phyloP scores from a whole-genome alignment of 192 early-diverging fungal genomes.

The Entomortierella lignicola region DNA sequence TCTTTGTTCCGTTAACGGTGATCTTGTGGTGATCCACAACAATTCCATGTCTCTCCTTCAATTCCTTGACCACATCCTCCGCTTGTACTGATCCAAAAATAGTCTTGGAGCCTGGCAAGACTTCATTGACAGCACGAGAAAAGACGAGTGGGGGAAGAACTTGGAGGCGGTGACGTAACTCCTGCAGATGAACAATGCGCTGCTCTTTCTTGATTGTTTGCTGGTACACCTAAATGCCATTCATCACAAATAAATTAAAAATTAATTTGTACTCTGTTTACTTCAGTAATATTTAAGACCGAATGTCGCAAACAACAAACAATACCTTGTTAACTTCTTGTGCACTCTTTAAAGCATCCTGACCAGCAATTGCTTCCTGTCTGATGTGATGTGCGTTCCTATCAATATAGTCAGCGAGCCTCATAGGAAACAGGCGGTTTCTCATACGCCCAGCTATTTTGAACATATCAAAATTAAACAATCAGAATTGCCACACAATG shows the following conservation, averaged over 20 bases:
- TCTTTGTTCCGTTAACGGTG: slow-evolving; percentile 44
- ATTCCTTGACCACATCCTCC: slow-evolving; percentile 52
- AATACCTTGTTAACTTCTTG: slow-evolving; percentile 39
- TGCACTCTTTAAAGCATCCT: slow-evolving; percentile 30
- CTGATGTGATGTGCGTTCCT: slow-evolving; percentile 34
- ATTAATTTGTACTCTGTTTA: background rate
- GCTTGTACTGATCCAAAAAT: slow-evolving; percentile 54
- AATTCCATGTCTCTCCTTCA: slow-evolving; percentile 48
- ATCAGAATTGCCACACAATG: background rate
- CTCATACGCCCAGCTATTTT: slow-evolving; percentile 51
- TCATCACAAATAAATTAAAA: background rate
- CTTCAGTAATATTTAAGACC: too few species aligned
- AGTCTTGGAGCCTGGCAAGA: slow-evolving; percentile 48
- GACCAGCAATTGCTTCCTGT: slow-evolving; percentile 23
- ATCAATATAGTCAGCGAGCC: slow-evolving; percentile 45
- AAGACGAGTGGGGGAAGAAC: slow-evolving; percentile 36
- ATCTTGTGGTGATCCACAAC: slow-evolving; percentile 29
- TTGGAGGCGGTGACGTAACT: slow-evolving; percentile 39
- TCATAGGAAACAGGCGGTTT: slow-evolving; percentile 44
- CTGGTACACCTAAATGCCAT: slow-evolving; percentile 19
- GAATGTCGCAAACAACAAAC: too few species aligned
- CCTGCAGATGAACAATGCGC: slow-evolving; percentile 45
- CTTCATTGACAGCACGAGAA: slow-evolving; percentile 46
- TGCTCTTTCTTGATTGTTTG: slow-evolving; percentile 48
- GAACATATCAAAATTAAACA: background rate